phyloP scores from a whole-genome alignment of 148 eudicot genomes.

The Fagopyrum tataricum region DNA sequence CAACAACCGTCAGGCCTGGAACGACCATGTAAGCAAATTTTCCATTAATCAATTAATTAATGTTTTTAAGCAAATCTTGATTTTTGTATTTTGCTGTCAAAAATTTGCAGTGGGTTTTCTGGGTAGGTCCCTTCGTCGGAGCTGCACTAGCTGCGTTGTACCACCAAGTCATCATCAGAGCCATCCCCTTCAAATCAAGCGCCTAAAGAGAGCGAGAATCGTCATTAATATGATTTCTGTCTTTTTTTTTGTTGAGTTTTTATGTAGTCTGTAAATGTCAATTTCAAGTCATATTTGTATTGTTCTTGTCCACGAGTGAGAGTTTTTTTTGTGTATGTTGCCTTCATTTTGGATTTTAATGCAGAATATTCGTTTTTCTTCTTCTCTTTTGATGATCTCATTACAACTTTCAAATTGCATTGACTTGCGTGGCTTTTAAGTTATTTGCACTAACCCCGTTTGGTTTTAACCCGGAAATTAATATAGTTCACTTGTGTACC shows the following conservation, averaged over 20 bases:
- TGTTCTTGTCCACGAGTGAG: background rate
- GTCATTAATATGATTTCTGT: background rate
- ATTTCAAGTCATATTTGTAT: conserved; percentile 2
- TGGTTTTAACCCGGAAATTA: too few relatives aligned
- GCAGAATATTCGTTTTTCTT: conserved; percentile 4
- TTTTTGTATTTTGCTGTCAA: background rate
- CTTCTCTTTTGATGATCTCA: background rate
- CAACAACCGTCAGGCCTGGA: conserved; percentile 54
- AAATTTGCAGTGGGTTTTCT: conserved; percentile 14
- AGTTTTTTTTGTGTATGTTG: background rate
- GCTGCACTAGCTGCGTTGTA: conserved; percentile 13
- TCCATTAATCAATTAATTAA: background rate
- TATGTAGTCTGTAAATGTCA: conserved; percentile 6
- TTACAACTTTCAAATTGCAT: too few relatives aligned
- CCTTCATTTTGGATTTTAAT: background rate
- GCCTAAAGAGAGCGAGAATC: background rate
- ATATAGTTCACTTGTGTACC: too few relatives aligned
- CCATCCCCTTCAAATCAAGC: conserved; percentile 16
- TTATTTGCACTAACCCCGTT: too few relatives aligned
- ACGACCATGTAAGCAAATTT: conserved; percentile 40
- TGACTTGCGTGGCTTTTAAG: too few relatives aligned
- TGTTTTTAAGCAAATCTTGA: background rate
- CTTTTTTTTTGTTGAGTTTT: background rate
- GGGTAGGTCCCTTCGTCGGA: conserved; percentile 16
- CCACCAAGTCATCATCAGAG: conserved; percentile 14